Conservation (phyloP, 2,329 filamentous ascomycete genomes). For the Monosporascus sp. region DNA sequence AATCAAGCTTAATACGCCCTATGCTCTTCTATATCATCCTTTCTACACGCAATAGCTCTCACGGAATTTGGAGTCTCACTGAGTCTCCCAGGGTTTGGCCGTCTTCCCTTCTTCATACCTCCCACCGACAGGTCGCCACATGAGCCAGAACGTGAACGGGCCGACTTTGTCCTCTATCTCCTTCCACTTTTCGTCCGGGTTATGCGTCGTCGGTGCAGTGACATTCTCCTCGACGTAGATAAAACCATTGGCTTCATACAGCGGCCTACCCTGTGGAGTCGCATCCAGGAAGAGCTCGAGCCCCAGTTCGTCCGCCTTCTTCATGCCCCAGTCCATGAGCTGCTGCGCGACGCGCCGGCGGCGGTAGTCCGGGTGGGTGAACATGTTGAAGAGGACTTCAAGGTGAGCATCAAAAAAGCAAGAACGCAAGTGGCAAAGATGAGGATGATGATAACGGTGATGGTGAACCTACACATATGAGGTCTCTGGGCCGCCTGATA, state of each 20-base stretch:
- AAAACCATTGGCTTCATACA: slow-evolving; percentile 18
- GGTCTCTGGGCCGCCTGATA: slow-evolving; percentile 11
- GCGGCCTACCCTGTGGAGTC: slow-evolving; percentile 11
- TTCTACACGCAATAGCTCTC: too few relatives aligned
- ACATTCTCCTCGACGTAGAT: slow-evolving; percentile 16
- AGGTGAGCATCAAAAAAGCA: not conserved
- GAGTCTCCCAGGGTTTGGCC: slow-evolving; percentile 9
- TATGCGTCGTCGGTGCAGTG: slow-evolving; percentile 12
- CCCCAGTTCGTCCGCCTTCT: slow-evolving; percentile 15
- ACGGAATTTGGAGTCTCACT: too few relatives aligned
- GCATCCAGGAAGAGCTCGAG: slow-evolving; percentile 20
- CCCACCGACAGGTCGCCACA: slow-evolving; percentile 12
- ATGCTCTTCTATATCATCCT: too few relatives aligned
- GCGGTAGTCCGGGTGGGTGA: slow-evolving; percentile 18
- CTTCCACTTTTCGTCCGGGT: slow-evolving; percentile 19
- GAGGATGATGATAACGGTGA: not conserved
- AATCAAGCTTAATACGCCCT: too few relatives aligned
- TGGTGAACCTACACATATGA: slow-evolving; percentile 14
- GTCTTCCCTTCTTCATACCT: slow-evolving; percentile 12
- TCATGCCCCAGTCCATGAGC: slow-evolving; percentile 19
- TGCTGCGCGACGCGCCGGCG: slow-evolving; percentile 16
- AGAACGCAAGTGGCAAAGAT: not conserved
- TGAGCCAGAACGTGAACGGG: slow-evolving; percentile 21
- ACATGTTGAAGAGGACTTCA: slow-evolving; percentile 19
- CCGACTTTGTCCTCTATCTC: slow-evolving; percentile 34